Base-by-base conservation (phyloP, 345 rosid genomes). In the Punica granatum region DNA sequence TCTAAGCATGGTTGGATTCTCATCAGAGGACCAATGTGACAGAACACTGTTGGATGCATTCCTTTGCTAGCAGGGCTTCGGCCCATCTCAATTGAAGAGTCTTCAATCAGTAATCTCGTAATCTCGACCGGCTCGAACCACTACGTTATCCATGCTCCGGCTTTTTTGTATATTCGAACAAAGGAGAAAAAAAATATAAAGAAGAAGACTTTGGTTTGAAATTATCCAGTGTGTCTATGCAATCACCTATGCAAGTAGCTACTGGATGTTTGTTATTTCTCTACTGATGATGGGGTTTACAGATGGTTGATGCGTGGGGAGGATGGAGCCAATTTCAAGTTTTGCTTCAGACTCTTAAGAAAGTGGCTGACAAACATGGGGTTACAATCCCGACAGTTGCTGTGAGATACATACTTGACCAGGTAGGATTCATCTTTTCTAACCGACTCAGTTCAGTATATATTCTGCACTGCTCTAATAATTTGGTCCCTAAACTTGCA, bases 281-380 rank as follows among this genome's bases (percentile, higher is more conserved):
- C 62, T 51, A 7, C 58, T 30, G 56, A 25, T 33, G 21, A 13
- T 33, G 56, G 53, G 21, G 33, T 36, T 75, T 65, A 62, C 84
- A 92, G 98, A 88, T 90, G 96, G 88, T 90, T 70, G 98, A 92
- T 84, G 92, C 96, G 21, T 90, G 97, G 98, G 98, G 98, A 88
- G 98, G 95, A 48, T 92, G 98, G 98, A 74, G 80, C 78, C 86
- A 73, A 26, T 92, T 92, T 76, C 98, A 92, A 86, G 79, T 66
- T 68, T 74, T 92, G 73, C 90, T 90, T 69, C 76, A 77, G 77
- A 85, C 89, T 4, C 85, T 90, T 33, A 92, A 90, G 69, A 74
- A 44, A 30, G 66, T 92, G 75, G 86, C 96, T 51, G 32, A 85
- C 49, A 92, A 88, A 77, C 98, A 92, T 63, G 92, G 93, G 36